Base-by-base conservation (phyloP, 2,329 filamentous ascomycete genomes). In the Rhytidhysteron rufulum region DNA sequence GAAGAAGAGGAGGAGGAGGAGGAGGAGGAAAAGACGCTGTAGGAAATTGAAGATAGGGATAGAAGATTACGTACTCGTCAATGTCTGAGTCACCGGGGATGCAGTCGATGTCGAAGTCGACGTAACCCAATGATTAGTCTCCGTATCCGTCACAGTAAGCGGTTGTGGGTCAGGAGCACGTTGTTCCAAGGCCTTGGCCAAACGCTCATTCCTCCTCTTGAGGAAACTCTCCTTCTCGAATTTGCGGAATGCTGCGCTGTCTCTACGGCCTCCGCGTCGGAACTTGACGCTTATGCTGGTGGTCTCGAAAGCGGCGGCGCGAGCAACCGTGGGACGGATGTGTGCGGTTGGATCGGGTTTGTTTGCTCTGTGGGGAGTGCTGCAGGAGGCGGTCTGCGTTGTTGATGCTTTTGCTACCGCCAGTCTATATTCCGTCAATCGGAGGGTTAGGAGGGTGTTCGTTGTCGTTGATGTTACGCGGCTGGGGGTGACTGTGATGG, bases 161-260 rank as follows among this genome's bases (percentile, higher is more conserved):
- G 58, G 60, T 24, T 60, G 55, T 30, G 49, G 49, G 34, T 69
- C 66, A 1, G 64, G 64, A 36, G 60, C 60, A 29, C 66, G 62
- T 34, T 47, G 54, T n/a, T 51, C 44, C 13, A 55, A 32, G 27
- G 32, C 37, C 8, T 21, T 37, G 9, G 47, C 54, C 16, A 62
- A 38, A 22, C 60, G 51, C 9, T 48, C 54, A 31, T 46, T 50
- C 8, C 60, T 44, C 36, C 57, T 55, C 21, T 49, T 29, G 8
- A 54, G 37, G 37, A 48, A 55, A 17, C 29, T 34, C 9, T 25
- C 39, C 24, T 43, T 47, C 4, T 50, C 34, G 10, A 34, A 37
- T 9, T 37, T 33, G 18, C 25, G 13, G 7, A 7, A 8, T 5
- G 50, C 51, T 10, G 44, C 40, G 24, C 43, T 46, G 31, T 47